These are phyloP conservation scores for Lolium perenne DNA, from an alignment of 176 grass and related monocot species.

Conservation along the genomic window DNA sequence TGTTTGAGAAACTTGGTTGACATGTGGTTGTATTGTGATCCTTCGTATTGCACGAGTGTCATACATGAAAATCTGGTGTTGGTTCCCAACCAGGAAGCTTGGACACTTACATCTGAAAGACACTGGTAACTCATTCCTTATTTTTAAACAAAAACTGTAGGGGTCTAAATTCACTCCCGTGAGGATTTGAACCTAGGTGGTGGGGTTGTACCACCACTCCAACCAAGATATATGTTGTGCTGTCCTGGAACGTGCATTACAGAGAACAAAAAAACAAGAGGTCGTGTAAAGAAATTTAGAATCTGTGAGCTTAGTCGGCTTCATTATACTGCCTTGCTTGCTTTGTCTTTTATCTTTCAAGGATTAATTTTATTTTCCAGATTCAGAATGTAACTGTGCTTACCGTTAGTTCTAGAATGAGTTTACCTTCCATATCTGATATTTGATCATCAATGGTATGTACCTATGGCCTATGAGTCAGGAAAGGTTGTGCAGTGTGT, in stretches of 20 bases:
- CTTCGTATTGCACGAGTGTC: neutral
- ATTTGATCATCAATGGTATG: neutral
- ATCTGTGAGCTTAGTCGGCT: neutral
- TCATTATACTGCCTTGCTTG: neutral
- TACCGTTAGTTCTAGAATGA: neutral
- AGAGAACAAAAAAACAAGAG: neutral
- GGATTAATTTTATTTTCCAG: neutral
- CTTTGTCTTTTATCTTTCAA: neutral
- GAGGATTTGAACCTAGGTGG: neutral
- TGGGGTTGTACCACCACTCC: neutral
- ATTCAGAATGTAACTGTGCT: neutral
- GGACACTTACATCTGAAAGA: neutral
- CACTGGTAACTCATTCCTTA: neutral
- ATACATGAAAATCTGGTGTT: slow-evolving; percentile 5
- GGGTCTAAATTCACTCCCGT: neutral
- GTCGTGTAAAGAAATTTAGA: neutral
- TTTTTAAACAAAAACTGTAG: neutral
- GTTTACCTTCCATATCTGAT: neutral
- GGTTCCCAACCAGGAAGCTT: slow-evolving; percentile 12
- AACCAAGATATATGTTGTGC: neutral
- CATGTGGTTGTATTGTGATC: neutral
- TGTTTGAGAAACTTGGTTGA: slow-evolving; percentile 5
- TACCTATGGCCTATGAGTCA: neutral
- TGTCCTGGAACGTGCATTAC: neutral
- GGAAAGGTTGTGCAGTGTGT: neutral